phyloP scores from a whole-genome alignment of 371 early-diverging fungal species.

The Zychaea mexicana region DNA sequence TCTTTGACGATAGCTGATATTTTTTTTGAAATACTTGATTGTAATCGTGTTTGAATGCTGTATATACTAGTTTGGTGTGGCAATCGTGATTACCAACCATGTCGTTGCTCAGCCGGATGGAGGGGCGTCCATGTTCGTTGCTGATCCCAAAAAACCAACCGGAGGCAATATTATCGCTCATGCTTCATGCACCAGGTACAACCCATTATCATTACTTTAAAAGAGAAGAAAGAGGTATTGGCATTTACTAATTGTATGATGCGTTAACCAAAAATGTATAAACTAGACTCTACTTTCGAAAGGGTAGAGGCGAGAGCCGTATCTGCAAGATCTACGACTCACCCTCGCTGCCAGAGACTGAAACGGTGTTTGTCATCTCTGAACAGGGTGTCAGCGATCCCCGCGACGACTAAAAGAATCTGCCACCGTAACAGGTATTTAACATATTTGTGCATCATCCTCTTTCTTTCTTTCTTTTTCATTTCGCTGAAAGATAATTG shows the following conservation, averaged over 20 bases:
- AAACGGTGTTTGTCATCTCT: conserved; percentile 68
- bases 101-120: conserved; percentile 98
- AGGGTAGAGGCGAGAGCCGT: conserved; percentile 83
- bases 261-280: not conserved
- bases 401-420: conserved; percentile 2
- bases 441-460: no score
- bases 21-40: not conserved
- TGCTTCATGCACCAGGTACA: conserved; percentile 80
- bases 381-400: conserved; percentile 67
- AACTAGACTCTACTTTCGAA: conserved; percentile 75
- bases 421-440: not conserved
- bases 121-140: conserved; percentile 85
- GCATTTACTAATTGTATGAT: not conserved
- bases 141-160: conserved; percentile 97
- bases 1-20: no score
- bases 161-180: conserved; percentile 99
- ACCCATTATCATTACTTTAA: not conserved
- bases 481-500: no score
- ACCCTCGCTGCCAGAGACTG: conserved; percentile 82
- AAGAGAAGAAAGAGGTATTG: not conserved
- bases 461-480: no score
- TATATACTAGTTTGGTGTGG: conserved; percentile 40
- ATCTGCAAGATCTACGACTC: conserved; percentile 91
- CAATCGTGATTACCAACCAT: conserved; percentile 95
- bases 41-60: not conserved